Base-by-base conservation (phyloP, 768 basidiomycete genomes). In the Mycena capillaripes region DNA sequence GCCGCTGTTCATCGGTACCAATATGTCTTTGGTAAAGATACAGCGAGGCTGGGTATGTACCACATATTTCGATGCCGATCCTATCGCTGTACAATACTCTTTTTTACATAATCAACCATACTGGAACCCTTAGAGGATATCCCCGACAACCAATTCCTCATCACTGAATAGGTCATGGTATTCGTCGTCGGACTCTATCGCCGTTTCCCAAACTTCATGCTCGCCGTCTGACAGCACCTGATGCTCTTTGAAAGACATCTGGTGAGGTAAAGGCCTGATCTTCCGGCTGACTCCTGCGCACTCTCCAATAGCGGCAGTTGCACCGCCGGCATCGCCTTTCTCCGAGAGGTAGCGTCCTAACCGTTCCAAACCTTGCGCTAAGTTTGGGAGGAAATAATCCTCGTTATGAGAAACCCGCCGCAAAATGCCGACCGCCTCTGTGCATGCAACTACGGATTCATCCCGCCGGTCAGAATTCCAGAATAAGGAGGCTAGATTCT, bases 391-490 rank as follows among this genome's bases (percentile, higher is more conserved):
- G 56, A 57, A 36, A 23, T 66, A 66, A 0, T n/a, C 2, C 30
- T 66, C 40, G 7, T 27, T 3, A 11, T 66, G 21, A 1, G 56
- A 17, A 5, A 58, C 55, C 40, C 48, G 3, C 40, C 65, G 55
- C 40, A 66, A 4, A 34, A 66, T 46, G 29, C 32, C 14, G 42
- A 46, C 36, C 1, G 65, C 65, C 42, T 66, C 65, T 55, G 42
- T 27, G 14, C 30, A 29, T 12, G 65, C 65, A 21, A 40, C 21
- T 17, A 66, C 25, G 10, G 61, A 48, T n/a, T 63, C 61, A 34
- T 66, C n/a, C 5, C 21, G 23, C 8, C 36, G 65, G 5, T 40
- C 42, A 14, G 30, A 10, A 17, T 23, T 36, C 30, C 40, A 48
- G n/a, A 66, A 17, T 23, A 56, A 42, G 5, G 40, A 34, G 32